Percentiles rank a stretch among this genome's conserved stretches.
phyloP scores from a whole-genome alignment of 129 eudicot species.

The Centrapalus pauciflorus region DNA sequence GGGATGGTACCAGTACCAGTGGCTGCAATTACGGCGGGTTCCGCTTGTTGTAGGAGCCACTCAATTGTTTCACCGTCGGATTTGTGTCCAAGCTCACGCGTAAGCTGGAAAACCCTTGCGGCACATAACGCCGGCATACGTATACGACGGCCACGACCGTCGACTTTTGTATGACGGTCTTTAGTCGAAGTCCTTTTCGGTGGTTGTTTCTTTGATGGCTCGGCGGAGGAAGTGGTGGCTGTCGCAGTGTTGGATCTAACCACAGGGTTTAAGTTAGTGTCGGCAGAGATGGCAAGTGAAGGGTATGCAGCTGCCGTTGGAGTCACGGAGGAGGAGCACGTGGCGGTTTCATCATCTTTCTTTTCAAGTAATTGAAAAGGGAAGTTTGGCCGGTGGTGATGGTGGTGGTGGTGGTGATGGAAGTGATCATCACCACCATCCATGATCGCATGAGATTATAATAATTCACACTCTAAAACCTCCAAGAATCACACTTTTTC shows the following conservation, averaged over 20 bases:
- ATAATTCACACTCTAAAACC: constrained; percentile 3
- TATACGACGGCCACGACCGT: constrained; percentile 95
- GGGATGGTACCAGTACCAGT: constrained; percentile 99
- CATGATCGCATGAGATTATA: constrained; percentile 45
- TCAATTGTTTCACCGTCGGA: constrained; percentile 96
- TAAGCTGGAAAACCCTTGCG: constrained; percentile 95
- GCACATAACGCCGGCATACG: constrained; percentile 99
- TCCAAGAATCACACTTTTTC: constrained; percentile 9
- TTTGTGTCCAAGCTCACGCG: constrained; percentile 91
- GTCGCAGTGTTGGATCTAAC: constrained; percentile 25
- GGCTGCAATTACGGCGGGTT: constrained; percentile 91
- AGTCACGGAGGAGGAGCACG: constrained; percentile 33
- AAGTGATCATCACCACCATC: constrained; percentile 68
- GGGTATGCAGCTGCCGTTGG: constrained; percentile 42
- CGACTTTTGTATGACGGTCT: constrained; percentile 94
- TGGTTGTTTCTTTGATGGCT: constrained; percentile 60
- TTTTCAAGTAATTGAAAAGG: constrained; percentile 74
- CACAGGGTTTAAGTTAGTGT: constrained; percentile 20
- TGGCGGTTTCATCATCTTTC: constrained; percentile 57
- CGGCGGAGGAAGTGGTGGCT: constrained; percentile 17
- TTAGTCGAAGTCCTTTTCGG: constrained; percentile 86
- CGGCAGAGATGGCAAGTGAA: constrained; percentile 45
- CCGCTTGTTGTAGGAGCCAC: constrained; percentile 96
- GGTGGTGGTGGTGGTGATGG: constrained; percentile 28
- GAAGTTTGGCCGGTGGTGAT: constrained; percentile 56